Percentiles rank a stretch among this genome's conserved stretches.
Evolutionary conservation across 352 stramenopile species (phyloP).

Genomic region (Globisporangium splendens): DNA sequence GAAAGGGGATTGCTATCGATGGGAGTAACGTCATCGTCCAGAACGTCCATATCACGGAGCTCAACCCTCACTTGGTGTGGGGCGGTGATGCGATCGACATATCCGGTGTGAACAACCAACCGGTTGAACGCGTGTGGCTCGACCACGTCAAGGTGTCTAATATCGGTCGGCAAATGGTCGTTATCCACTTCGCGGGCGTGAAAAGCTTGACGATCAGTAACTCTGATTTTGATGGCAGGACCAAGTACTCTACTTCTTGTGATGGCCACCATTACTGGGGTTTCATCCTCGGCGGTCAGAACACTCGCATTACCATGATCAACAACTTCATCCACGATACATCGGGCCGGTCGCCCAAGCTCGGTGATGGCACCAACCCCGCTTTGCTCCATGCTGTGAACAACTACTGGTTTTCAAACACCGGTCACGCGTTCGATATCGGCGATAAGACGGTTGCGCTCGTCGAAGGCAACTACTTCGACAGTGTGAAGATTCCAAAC

Average conservation of each 20-base stretch:
- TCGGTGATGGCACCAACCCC: conserved; percentile 10
- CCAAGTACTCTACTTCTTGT: conserved; percentile 35
- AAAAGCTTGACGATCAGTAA: conserved; percentile 44
- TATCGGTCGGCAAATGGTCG: conserved; percentile 40
- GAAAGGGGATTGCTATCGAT: conserved; percentile 34
- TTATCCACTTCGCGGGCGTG: conserved; percentile 11
- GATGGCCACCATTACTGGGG: conserved; percentile 54
- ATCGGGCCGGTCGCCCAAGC: conserved; percentile 33
- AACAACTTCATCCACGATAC: conserved; percentile 38
- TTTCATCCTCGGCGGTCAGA: conserved; percentile 27
- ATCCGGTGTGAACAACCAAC: background rate
- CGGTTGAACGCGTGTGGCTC: conserved; percentile 34
- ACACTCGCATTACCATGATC: conserved; percentile 24
- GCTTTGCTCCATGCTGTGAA: conserved; percentile 29
- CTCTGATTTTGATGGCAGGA: conserved; percentile 48
- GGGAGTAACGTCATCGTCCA: conserved; percentile 50
- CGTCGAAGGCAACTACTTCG: conserved; percentile 44
- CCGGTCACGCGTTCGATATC: conserved; percentile 34
- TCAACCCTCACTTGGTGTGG: conserved; percentile 24
- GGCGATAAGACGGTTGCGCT: conserved; percentile 28
- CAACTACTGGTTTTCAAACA: conserved; percentile 45
- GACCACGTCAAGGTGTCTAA: conserved; percentile 43
- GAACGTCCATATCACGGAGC: conserved; percentile 52
- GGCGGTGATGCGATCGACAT: no score
- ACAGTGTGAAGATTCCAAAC: conserved; percentile 23